Conservation (phyloP, 2,329 filamentous ascomycete genomes). For the Exophiala bonariae region DNA sequence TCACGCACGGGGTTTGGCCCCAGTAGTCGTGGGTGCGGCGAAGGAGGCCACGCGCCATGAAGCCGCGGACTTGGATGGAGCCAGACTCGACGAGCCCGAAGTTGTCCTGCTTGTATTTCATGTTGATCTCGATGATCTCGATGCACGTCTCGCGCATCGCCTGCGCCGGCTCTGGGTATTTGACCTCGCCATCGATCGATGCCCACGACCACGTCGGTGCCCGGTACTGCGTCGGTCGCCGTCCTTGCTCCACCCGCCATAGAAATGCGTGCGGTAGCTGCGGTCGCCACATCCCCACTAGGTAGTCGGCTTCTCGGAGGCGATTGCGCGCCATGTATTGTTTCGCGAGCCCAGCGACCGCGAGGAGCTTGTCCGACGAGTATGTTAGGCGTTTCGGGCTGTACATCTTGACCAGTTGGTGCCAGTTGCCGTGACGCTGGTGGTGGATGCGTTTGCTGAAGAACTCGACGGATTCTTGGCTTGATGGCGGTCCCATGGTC, state of each 20-base stretch:
- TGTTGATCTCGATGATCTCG: slow-evolving; percentile 25
- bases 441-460: slow-evolving; percentile 29
- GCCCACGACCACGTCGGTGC: slow-evolving; percentile 30
- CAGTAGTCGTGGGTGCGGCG: slow-evolving; percentile 28
- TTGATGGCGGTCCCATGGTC: slow-evolving; percentile 21
- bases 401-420: slow-evolving; percentile 29
- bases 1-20: slow-evolving; percentile 25
- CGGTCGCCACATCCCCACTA: slow-evolving; percentile 27
- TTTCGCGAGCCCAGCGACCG: slow-evolving; percentile 24
- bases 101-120: slow-evolving; percentile 24
- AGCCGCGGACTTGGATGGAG: slow-evolving; percentile 25
- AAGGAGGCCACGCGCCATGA: slow-evolving; percentile 27
- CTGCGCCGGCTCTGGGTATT: slow-evolving; percentile 23
- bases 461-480: slow-evolving; percentile 18
- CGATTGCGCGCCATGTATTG: slow-evolving; percentile 28
- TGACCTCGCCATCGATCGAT: slow-evolving; percentile 28
- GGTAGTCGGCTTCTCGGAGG: slow-evolving; percentile 24
- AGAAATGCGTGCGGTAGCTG: slow-evolving; percentile 26
- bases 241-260: slow-evolving; percentile 25
- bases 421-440: slow-evolving; percentile 28
- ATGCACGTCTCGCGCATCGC: slow-evolving; percentile 25
- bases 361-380: slow-evolving; percentile 27
- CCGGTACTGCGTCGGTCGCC: slow-evolving; percentile 23
- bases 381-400: slow-evolving; percentile 25
- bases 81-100: slow-evolving; percentile 24